Evolutionary conservation across 352 stramenopile genomes (phyloP).

Genomic region (Phytophthora chlamydospora): DNA sequence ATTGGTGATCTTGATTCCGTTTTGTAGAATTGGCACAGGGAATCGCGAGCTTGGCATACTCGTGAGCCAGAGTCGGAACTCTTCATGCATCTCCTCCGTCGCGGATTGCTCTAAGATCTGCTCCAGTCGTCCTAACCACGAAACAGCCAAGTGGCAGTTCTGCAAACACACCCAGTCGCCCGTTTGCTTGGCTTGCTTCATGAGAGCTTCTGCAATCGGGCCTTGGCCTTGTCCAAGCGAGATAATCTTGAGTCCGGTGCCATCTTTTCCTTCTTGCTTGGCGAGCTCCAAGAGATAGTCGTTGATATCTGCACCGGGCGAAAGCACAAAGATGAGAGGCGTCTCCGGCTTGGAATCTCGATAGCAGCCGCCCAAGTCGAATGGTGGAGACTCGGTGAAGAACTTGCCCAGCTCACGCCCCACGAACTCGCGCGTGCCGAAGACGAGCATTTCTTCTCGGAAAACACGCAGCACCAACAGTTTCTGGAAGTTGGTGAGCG

Average conservation of each 20-base stretch:
- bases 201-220: constrained; percentile 90
- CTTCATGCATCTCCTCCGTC: constrained; percentile 75
- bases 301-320: constrained; percentile 93
- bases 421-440: constrained; percentile 89
- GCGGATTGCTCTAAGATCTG: constrained; percentile 84
- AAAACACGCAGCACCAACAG: constrained; percentile 91
- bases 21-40: constrained; percentile 94
- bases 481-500: constrained; percentile 88
- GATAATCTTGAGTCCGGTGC: constrained; percentile 90
- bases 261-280: constrained; percentile 90
- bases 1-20: constrained; percentile 96
- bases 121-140: constrained; percentile 89
- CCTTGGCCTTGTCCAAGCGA: constrained; percentile 95
- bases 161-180: constrained; percentile 96
- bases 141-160: constrained; percentile 94
- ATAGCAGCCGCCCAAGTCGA: constrained; percentile 93
- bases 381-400: constrained; percentile 92
- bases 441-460: constrained; percentile 91
- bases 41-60: constrained; percentile 93
- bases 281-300: constrained; percentile 93
- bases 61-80: constrained; percentile 95
- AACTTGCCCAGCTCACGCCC: constrained; percentile 70
- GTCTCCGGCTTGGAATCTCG: constrained; percentile 91
- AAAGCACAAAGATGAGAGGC: constrained; percentile 95
- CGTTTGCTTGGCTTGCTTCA: constrained; percentile 89